Conservation (phyloP, 306 rosid genomes). For the Cicer judaicum region DNA sequence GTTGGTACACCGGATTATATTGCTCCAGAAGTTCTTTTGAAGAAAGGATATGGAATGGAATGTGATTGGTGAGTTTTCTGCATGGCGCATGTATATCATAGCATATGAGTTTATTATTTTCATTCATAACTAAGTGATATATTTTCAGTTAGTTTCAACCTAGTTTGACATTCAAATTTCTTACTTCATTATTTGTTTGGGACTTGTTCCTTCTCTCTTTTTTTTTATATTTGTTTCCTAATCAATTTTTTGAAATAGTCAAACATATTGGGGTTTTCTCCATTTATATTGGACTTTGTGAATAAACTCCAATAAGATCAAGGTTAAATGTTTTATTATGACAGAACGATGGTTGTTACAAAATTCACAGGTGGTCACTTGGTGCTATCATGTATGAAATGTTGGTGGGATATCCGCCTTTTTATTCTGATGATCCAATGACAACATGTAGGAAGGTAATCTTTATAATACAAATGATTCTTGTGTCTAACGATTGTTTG, state of each 20-base stretch:
- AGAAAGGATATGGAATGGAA: slow-evolving; percentile 98
- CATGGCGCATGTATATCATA: slow-evolving; percentile 2
- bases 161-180: slow-evolving; percentile 23
- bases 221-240: slow-evolving; percentile 6
- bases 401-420: slow-evolving; percentile 97
- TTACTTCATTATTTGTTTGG: slow-evolving; percentile 8
- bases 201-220: neutral
- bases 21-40: slow-evolving; percentile 98
- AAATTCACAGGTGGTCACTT: slow-evolving; percentile 90
- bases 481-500: slow-evolving; percentile 4
- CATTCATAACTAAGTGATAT: slow-evolving; percentile 28
- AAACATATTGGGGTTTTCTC: slow-evolving; percentile 25
- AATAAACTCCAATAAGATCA: neutral
- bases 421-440: slow-evolving; percentile 99
- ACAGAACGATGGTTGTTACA: slow-evolving; percentile 34
- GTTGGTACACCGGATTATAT: slow-evolving; percentile 99
- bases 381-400: slow-evolving; percentile 99
- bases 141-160: slow-evolving; percentile 30
- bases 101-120: slow-evolving; percentile 34
- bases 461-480: slow-evolving; percentile 35
- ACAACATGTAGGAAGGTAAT: slow-evolving; percentile 95
- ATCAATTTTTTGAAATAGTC: neutral
- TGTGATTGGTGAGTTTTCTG: slow-evolving; percentile 89
- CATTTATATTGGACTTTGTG: slow-evolving; percentile 27
- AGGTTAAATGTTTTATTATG: slow-evolving; percentile 35